These are phyloP conservation scores for Daldinia decipiens DNA, from an alignment of 495 filamentous ascomycete genomes.

Conservation along the genomic window DNA sequence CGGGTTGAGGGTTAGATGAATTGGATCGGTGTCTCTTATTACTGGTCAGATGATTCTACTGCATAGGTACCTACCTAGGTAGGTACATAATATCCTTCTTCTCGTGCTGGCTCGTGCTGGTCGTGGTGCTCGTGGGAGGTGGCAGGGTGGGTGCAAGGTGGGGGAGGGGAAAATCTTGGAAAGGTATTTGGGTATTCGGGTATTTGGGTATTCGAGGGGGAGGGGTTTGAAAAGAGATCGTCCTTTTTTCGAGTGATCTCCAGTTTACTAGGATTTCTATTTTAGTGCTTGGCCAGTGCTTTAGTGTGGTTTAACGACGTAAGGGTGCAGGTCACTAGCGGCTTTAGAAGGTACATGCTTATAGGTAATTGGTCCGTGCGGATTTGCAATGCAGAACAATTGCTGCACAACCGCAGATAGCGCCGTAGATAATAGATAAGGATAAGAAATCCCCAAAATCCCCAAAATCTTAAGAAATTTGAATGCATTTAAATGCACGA, in stretches of 20 bases:
- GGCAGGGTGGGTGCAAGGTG: slow-evolving; percentile 7
- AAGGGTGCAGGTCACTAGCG: slow-evolving; percentile 34
- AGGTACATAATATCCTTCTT: neutral
- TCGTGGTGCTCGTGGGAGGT: slow-evolving; percentile 5
- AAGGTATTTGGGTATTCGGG: slow-evolving; percentile 5
- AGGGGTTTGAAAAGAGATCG: slow-evolving; percentile 30
- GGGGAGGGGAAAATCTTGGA: slow-evolving; percentile 15
- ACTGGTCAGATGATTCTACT: slow-evolving; percentile 42
- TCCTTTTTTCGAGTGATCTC: slow-evolving; percentile 10
- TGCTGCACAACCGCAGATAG: slow-evolving; percentile 39
- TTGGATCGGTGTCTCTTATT: slow-evolving; percentile 34
- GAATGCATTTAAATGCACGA: neutral
- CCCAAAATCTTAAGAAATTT: slow-evolving; percentile 5
- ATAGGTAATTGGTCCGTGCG: slow-evolving; percentile 29
- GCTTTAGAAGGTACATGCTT: neutral
- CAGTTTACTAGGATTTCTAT: slow-evolving; percentile 36
- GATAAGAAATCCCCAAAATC: slow-evolving; percentile 19
- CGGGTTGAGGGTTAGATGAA: slow-evolving; percentile 36
- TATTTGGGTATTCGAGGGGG: slow-evolving; percentile 20
- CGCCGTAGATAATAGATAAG: slow-evolving; percentile 28
- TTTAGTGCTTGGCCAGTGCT: slow-evolving; percentile 32
- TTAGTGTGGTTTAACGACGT: slow-evolving; percentile 39
- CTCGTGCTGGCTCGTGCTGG: neutral
- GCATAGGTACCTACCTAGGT: neutral
- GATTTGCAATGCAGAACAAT: slow-evolving; percentile 9